Conservation (phyloP, 495 filamentous ascomycete species). For the Podospora pseudoanserina region DNA sequence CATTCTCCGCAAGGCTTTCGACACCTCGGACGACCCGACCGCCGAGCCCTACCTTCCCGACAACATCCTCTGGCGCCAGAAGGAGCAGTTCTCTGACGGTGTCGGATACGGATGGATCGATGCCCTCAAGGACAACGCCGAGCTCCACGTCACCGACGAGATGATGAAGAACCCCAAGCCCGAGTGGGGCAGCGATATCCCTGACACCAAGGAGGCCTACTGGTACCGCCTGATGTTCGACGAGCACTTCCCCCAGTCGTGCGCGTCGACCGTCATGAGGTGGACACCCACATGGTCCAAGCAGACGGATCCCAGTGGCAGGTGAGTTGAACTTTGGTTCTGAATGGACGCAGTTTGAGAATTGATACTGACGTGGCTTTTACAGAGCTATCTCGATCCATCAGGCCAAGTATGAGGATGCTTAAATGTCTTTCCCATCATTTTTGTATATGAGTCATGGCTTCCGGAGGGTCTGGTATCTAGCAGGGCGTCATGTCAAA, state of each 20-base stretch:
- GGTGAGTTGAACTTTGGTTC: slow-evolving; percentile 51
- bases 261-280: slow-evolving; percentile 87
- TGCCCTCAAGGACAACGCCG: slow-evolving; percentile 88
- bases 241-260: slow-evolving; percentile 91
- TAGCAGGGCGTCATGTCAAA: background rate
- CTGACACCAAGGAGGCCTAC: slow-evolving; percentile 97
- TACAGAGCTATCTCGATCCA: slow-evolving; percentile 66
- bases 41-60: slow-evolving; percentile 82
- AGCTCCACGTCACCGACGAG: slow-evolving; percentile 84
- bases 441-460: slow-evolving; percentile 8
- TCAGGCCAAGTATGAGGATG: slow-evolving; percentile 60
- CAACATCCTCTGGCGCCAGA: slow-evolving; percentile 95
- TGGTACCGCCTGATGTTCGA: slow-evolving; percentile 99
- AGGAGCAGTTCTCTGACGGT: slow-evolving; percentile 98
- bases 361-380: slow-evolving; percentile 12
- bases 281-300: slow-evolving; percentile 99
- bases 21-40: slow-evolving; percentile 79
- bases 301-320: slow-evolving; percentile 89
- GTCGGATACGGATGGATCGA: slow-evolving; percentile 99
- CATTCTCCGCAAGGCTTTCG: slow-evolving; percentile 94
- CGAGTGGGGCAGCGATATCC: slow-evolving; percentile 87
- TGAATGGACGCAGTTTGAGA: slow-evolving; percentile 5
- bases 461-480: slow-evolving; percentile 7
- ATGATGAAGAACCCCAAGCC: slow-evolving; percentile 95
- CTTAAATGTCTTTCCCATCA: slow-evolving; percentile 12